A percentile compares a stretch with the other conserved stretches of the same genome.
Conservation (phyloP, 305 asterid genomes). For the Petunia hybrid region DNA sequence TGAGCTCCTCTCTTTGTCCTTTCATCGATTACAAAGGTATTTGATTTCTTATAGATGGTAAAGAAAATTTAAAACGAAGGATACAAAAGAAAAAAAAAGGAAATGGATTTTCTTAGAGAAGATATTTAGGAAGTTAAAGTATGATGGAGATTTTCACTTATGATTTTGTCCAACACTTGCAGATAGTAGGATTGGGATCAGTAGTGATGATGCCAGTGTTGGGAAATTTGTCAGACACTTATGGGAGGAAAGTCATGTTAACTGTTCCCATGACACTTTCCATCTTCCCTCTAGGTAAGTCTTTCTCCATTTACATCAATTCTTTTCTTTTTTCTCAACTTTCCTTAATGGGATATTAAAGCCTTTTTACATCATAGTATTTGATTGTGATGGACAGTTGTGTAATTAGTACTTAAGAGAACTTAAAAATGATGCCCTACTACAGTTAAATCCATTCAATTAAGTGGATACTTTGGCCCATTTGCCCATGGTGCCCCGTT, state of each 20-base stretch:
- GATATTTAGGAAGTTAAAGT: too few species aligned
- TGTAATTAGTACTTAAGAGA: not conserved
- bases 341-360: not conserved
- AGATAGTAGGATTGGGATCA: conserved; percentile 88
- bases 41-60: too few species aligned
- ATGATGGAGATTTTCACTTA: not conserved
- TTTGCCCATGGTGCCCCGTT: too few species aligned
- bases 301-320: not conserved
- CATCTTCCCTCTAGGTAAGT: conserved; percentile 70
- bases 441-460: too few species aligned
- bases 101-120: too few species aligned
- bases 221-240: conserved; percentile 84
- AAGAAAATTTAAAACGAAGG: too few species aligned
- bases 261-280: conserved; percentile 82
- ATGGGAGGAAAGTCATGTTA: conserved; percentile 86
- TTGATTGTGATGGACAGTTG: not conserved
- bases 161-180: conserved; percentile 34
- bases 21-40: too few species aligned
- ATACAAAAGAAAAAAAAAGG: too few species aligned
- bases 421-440: not conserved
- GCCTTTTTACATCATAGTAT: not conserved
- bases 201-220: conserved; percentile 81
- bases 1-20: too few species aligned
- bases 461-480: not conserved
- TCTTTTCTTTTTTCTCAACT: not conserved